phyloP scores from a whole-genome alignment of 257 asterid species.

The Gardenia jasminoides region DNA sequence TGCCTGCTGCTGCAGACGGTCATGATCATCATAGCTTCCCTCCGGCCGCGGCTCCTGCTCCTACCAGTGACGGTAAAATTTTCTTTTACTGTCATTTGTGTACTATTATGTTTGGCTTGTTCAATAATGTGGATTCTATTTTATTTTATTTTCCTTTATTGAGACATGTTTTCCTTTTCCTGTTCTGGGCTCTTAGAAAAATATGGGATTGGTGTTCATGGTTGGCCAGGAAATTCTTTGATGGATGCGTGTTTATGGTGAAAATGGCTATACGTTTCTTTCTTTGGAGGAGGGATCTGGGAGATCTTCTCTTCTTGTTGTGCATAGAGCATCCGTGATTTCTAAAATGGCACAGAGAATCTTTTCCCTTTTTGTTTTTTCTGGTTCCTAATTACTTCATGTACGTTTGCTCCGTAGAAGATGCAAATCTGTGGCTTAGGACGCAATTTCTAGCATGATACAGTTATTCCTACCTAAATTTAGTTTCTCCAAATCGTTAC shows the following conservation, averaged over 20 bases:
- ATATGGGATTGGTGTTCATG: too few relatives aligned
- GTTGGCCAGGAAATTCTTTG: too few relatives aligned
- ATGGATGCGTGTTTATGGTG: too few relatives aligned
- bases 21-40: slow-evolving; percentile 39
- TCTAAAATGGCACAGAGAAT: too few relatives aligned
- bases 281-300: too few relatives aligned
- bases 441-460: not conserved
- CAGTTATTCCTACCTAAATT: not conserved
- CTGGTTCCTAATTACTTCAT: not conserved
- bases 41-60: slow-evolving; percentile 67
- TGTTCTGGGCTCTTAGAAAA: not conserved
- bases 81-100: not conserved
- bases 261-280: too few relatives aligned
- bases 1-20: slow-evolving; percentile 40
- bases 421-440: not conserved
- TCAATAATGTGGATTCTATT: too few relatives aligned
- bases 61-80: slow-evolving; percentile 61
- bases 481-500: not conserved
- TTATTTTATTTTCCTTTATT: too few relatives aligned
- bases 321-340: too few relatives aligned
- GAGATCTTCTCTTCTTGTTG: too few relatives aligned
- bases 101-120: not conserved
- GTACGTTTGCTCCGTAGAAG: not conserved
- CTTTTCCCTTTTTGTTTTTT: too few relatives aligned
- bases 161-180: not conserved